Base-by-base conservation (phyloP, 768 basidiomycete genomes). In the Leucosporidium yakuticum region DNA sequence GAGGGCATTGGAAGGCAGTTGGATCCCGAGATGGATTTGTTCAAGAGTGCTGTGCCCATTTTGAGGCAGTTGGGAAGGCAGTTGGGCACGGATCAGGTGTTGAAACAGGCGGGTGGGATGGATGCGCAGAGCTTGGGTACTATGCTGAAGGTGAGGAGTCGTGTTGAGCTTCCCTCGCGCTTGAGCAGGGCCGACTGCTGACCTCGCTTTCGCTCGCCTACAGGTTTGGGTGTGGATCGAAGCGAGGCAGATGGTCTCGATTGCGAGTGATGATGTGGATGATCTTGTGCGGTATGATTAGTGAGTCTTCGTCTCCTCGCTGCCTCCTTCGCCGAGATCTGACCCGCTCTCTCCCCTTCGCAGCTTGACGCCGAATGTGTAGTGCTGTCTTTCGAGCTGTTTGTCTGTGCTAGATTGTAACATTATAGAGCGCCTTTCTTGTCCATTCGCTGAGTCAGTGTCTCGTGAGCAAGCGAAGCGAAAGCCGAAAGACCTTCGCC, bases 1-100 rank as follows among this genome's bases (percentile, higher is more conserved):
- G 96, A 99, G 79, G 96, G 96, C 2, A 97, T 99, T 73, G 96
- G 96, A 27, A 81, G 95, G 67, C 92, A 89, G 80, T 78, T 99
- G 70, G 93, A 99, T 79, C 94, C 96, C 2, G 83, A 83, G 19
- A 80, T 98, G 79, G 96, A 99, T 80, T 78, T 99, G 67, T 97
- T 99, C 83, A 92, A 93, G 76, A 91, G 89, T 80, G 89, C 95
- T 27, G 77, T 98, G 75, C 96, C 96, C 21, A 97, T 98, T 74
- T 78, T 99, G 76, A 81, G 96, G 73, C 88, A 95, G 78, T 81
- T 99, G 20, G 93, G 95, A 19, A 84, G 88, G 64, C 89, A 94
- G 80, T 92, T 98, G 88, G 88, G 91, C 7, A 85, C 84, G 19
- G 84, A 86, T 65, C 86, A 87, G 69, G 79, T 84, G 32, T 53